These are phyloP conservation scores for Physcomitrellopsis africana DNA, from an alignment of 225 moss, liverwort and hornwort species.

Conservation along the genomic window DNA sequence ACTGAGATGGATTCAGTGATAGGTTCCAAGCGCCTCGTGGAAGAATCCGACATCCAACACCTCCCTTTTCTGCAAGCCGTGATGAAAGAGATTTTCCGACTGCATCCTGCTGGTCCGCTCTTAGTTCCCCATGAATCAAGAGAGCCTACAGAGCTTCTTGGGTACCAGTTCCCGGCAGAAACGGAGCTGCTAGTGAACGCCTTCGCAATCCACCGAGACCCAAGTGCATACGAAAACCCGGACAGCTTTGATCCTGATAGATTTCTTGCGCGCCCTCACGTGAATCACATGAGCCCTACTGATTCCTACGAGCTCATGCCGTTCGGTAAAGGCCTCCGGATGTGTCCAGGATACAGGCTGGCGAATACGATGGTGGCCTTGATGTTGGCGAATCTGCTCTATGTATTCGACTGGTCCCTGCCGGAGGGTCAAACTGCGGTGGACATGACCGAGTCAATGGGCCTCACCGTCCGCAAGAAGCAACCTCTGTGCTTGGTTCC, in stretches of 20 bases:
- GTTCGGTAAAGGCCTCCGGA: conserved; percentile 39
- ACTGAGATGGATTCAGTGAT: conserved; percentile 58
- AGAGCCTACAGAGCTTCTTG: background rate
- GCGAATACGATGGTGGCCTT: conserved; percentile 24
- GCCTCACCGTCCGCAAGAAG: background rate
- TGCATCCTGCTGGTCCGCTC: conserved; percentile 37
- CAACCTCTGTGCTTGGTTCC: background rate
- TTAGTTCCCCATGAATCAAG: conserved; percentile 39
- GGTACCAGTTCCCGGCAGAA: conserved; percentile 40
- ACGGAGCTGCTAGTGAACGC: conserved; percentile 39
- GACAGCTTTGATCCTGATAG: conserved; percentile 38
- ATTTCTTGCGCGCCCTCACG: conserved; percentile 34
- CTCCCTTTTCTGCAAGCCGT: conserved; percentile 45
- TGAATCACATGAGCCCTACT: too few species aligned
- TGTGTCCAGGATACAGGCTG: conserved; percentile 50
- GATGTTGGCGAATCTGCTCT: conserved; percentile 51
- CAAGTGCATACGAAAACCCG: conserved; percentile 34
- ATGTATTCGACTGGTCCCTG: conserved; percentile 41
- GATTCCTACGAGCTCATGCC: conserved; percentile 49
- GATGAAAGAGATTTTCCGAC: conserved; percentile 51
- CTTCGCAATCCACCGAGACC: conserved; percentile 42
- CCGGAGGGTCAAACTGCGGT: conserved; percentile 1
- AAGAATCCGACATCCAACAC: conserved; percentile 46
- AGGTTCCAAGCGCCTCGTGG: conserved; percentile 32
- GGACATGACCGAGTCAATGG: conserved; percentile 26